Conservation (phyloP, 2,329 filamentous ascomycete genomes). For the Penicillium palitans region DNA sequence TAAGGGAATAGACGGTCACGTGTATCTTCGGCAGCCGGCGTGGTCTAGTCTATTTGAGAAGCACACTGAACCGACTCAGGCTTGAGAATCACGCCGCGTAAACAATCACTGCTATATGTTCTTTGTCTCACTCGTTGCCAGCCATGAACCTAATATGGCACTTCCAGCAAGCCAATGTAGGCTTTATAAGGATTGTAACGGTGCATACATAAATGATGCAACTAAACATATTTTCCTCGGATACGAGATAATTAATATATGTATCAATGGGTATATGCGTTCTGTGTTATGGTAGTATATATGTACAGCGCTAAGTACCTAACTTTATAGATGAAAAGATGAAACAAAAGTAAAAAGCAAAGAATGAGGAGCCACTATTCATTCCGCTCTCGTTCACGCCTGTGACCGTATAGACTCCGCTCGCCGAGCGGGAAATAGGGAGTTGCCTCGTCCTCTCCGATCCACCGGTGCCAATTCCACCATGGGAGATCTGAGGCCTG, state of each 20-base stretch:
- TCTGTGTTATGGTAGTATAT: neutral
- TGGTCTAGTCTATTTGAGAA: too few relatives aligned
- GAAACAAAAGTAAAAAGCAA: conserved; percentile 8
- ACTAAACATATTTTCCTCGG: neutral
- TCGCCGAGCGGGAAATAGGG: conserved; percentile 33
- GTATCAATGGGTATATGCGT: neutral
- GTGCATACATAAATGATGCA: neutral
- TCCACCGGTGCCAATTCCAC: conserved; percentile 38
- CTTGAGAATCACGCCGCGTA: too few relatives aligned
- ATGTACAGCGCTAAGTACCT: neutral
- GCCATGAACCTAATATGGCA: too few relatives aligned
- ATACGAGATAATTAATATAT: neutral
- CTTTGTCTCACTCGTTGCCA: too few relatives aligned
- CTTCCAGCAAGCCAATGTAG: too few relatives aligned
- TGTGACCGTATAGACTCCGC: conserved; percentile 11
- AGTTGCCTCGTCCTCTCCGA: conserved; percentile 11
- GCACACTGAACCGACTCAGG: too few relatives aligned
- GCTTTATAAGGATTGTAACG: too few relatives aligned
- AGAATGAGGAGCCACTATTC: conserved; percentile 8
- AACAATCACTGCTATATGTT: too few relatives aligned
- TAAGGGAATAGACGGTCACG: too few relatives aligned
- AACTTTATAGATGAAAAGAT: conserved; percentile 1
- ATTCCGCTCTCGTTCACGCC: conserved; percentile 12
- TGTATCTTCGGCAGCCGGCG: too few relatives aligned
- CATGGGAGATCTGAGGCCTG: conserved; percentile 21